Evolutionary conservation across 208 protist species (phyloP).

Genomic region (Vickermania ingenoplastis): DNA sequence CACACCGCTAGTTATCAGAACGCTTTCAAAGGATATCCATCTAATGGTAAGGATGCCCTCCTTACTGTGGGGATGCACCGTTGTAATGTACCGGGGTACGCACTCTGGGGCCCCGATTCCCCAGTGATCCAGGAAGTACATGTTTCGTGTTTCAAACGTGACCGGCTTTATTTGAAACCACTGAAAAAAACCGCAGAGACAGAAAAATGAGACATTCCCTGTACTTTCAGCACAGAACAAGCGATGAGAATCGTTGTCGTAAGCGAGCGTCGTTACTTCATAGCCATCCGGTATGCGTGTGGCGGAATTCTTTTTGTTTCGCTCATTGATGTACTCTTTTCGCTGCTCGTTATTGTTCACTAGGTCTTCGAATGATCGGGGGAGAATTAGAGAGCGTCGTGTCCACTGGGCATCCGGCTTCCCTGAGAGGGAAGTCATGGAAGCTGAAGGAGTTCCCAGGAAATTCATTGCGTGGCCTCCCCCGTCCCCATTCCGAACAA

Average conservation of each 20-base stretch:
- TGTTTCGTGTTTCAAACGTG: slow-evolving; percentile 15
- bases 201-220: slow-evolving; percentile 44
- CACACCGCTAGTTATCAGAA: slow-evolving; percentile 33
- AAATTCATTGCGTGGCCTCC: too few relatives aligned
- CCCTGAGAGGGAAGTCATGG: background rate
- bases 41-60: slow-evolving; percentile 4
- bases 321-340: background rate
- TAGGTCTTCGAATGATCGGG: background rate
- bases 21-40: slow-evolving; percentile 31
- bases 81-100: background rate
- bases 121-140: slow-evolving; percentile 10
- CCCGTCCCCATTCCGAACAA: background rate
- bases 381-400: background rate
- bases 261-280: slow-evolving; percentile 34
- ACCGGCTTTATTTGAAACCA: slow-evolving; percentile 24
- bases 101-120: background rate
- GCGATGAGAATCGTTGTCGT: slow-evolving; percentile 35
- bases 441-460: too few relatives aligned
- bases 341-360: background rate
- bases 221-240: slow-evolving; percentile 53
- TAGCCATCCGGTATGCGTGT: background rate
- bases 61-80: background rate
- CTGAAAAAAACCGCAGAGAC: slow-evolving; percentile 39
- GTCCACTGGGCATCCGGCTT: background rate
- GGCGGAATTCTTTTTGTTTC: background rate